Conservation (phyloP, 345 rosid species). For the Euphorbia peplus region DNA sequence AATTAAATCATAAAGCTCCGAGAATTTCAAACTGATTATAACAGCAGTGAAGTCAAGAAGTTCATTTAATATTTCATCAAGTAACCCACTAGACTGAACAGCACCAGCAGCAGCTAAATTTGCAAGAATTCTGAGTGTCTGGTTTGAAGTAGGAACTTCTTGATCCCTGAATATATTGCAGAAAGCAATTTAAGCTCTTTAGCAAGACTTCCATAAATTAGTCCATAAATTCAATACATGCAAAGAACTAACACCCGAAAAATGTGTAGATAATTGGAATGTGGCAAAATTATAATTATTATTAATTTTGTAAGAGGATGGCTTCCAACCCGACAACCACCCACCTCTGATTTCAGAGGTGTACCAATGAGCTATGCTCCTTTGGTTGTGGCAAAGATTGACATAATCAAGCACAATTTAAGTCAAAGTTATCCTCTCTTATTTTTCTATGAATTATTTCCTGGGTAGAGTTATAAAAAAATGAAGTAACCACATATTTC, state of each 20-base stretch:
- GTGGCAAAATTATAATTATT: no score
- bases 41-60: slow-evolving; percentile 61
- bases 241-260: slow-evolving; percentile 8
- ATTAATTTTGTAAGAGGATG: no score
- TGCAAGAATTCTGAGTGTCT: slow-evolving; percentile 79
- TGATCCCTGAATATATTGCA: slow-evolving; percentile 54
- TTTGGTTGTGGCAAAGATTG: no score
- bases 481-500: neutral
- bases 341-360: no score
- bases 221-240: slow-evolving; percentile 8
- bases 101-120: slow-evolving; percentile 80
- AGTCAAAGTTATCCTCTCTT: neutral
- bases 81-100: slow-evolving; percentile 45
- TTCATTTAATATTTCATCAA: slow-evolving; percentile 61
- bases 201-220: slow-evolving; percentile 3
- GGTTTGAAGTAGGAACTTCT: slow-evolving; percentile 57
- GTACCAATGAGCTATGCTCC: no score
- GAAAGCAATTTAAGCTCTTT: slow-evolving; percentile 19
- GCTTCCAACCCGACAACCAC: no score
- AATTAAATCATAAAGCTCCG: slow-evolving; percentile 53
- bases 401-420: neutral
- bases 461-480: neutral
- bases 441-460: neutral
- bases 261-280: neutral
- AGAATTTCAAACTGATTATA: slow-evolving; percentile 54